Evolutionary conservation across 2,329 filamentous ascomycete species (phyloP).

Genomic region (Ophiostoma australiae): DNA sequence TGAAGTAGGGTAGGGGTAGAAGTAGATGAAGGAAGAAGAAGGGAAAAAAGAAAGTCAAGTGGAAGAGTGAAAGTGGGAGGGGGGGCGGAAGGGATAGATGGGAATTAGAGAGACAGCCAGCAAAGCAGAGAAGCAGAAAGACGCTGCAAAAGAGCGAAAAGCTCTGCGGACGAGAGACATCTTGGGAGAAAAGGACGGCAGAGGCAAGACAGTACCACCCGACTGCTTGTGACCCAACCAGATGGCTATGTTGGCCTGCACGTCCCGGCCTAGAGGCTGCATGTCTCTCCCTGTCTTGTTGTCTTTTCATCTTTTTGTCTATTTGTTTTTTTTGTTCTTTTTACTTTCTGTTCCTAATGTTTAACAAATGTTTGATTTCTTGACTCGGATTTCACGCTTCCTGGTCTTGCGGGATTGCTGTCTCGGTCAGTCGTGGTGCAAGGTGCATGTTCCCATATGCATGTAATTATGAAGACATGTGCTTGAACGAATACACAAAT

Average conservation of each 20-base stretch:
- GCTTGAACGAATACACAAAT: not conserved
- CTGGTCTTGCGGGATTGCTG: not conserved
- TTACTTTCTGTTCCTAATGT: not conserved
- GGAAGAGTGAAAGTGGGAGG: not conserved
- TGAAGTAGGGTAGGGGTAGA: not conserved
- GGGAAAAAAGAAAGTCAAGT: not conserved
- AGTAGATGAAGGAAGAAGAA: not conserved
- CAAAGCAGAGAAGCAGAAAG: too few relatives aligned
- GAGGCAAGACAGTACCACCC: not conserved
- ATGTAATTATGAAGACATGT: not conserved
- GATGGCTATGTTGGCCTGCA: slow-evolving; percentile 9
- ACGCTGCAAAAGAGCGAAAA: not conserved
- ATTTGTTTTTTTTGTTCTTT: not conserved
- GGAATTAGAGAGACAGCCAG: not conserved
- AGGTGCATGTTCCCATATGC: not conserved
- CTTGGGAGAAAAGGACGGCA: not conserved
- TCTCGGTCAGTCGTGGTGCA: not conserved
- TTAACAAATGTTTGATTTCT: not conserved
- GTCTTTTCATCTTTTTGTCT: not conserved
- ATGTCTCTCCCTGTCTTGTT: not conserved
- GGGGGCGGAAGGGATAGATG: not conserved
- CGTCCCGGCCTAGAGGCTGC: slow-evolving; percentile 1
- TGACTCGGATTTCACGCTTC: not conserved
- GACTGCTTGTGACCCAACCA: not conserved
- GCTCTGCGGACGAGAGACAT: not conserved